phyloP scores from a whole-genome alignment of 495 filamentous ascomycete genomes.

The Lasiosphaeria hispida region DNA sequence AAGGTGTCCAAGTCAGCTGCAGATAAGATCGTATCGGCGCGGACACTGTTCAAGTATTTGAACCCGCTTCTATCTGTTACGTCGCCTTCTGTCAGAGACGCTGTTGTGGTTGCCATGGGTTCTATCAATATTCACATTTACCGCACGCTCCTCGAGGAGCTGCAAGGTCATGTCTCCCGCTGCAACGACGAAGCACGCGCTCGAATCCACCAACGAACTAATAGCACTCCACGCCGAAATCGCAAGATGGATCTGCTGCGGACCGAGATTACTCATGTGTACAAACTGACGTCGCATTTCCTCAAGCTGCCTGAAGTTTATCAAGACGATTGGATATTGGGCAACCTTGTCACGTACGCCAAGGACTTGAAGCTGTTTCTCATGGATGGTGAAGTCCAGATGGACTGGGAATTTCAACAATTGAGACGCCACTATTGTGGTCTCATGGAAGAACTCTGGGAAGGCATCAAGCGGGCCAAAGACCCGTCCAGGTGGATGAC shows the following conservation, averaged over 20 bases:
- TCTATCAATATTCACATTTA: constrained; percentile 97
- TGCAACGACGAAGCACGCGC: constrained; percentile 87
- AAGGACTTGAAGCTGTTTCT: constrained; percentile 92
- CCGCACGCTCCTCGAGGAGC: constrained; percentile 81
- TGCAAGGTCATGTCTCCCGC: constrained; percentile 74
- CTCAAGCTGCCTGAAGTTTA: constrained; percentile 74
- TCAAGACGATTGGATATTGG: constrained; percentile 88
- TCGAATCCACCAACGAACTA: constrained; percentile 77
- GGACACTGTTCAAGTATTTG: constrained; percentile 82
- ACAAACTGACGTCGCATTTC: constrained; percentile 91
- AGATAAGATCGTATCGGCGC: constrained; percentile 84
- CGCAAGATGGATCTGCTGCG: constrained; percentile 79
- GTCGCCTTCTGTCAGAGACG: constrained; percentile 74
- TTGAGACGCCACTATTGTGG: constrained; percentile 91
- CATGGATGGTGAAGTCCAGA: constrained; percentile 90
- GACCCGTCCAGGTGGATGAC: constrained; percentile 91
- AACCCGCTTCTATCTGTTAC: constrained; percentile 81
- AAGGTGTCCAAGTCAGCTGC: constrained; percentile 76
- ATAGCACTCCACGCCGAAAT: constrained; percentile 71
- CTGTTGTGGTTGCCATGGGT: constrained; percentile 87
- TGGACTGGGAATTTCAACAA: constrained; percentile 94
- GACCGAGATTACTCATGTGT: constrained; percentile 93
- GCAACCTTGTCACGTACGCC: constrained; percentile 83
- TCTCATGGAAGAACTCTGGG: constrained; percentile 86
- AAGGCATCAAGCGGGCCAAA: constrained; percentile 81